Percentiles rank a stretch among this genome's conserved stretches.
Conservation (phyloP, 2,329 filamentous ascomycete genomes). For the Hirsutella minnesotensis region DNA sequence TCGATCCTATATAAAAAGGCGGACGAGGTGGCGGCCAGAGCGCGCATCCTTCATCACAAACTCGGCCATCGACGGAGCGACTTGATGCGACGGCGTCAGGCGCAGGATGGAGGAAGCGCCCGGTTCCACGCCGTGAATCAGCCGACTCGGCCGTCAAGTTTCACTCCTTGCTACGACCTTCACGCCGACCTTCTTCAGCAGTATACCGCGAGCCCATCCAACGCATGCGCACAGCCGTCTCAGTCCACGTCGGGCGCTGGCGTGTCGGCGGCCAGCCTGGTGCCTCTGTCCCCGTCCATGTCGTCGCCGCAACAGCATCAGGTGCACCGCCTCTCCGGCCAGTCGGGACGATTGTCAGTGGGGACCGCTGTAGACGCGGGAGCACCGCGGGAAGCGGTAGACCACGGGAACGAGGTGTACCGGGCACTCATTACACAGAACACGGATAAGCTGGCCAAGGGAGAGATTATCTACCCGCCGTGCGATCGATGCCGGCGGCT, state of each 20-base stretch:
- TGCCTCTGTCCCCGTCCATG: constrained; percentile 15
- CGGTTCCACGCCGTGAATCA: constrained; percentile 24
- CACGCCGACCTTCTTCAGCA: constrained; percentile 45
- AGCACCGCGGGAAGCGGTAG: constrained; percentile 7
- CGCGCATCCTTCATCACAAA: constrained; percentile 70
- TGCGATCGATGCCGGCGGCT: constrained; percentile 75
- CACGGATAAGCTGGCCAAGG: constrained; percentile 64
- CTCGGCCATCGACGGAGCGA: constrained; percentile 30
- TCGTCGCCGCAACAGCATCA: constrained; percentile 11
- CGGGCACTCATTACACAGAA: constrained; percentile 54
- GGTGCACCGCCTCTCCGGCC: constrained; percentile 4
- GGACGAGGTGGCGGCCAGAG: constrained; percentile 52
- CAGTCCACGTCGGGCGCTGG: constrained; percentile 15
- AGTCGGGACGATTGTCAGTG: background rate
- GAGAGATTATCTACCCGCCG: constrained; percentile 65
- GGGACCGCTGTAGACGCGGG: constrained; percentile 11
- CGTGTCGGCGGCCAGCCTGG: constrained; percentile 4
- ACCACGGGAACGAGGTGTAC: constrained; percentile 20
- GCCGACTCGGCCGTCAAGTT: constrained; percentile 11
- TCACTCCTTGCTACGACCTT: constrained; percentile 30
- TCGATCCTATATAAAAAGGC: constrained; percentile 68
- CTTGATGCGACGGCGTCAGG: constrained; percentile 15
- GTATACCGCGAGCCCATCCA: constrained; percentile 20
- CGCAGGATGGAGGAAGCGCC: constrained; percentile 17
- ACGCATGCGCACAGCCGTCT: constrained; percentile 11